Percentiles rank a stretch among this genome's conserved stretches.
phyloP scores from a whole-genome alignment of 169 alveolate species.

The Eimeria falciformis region DNA sequence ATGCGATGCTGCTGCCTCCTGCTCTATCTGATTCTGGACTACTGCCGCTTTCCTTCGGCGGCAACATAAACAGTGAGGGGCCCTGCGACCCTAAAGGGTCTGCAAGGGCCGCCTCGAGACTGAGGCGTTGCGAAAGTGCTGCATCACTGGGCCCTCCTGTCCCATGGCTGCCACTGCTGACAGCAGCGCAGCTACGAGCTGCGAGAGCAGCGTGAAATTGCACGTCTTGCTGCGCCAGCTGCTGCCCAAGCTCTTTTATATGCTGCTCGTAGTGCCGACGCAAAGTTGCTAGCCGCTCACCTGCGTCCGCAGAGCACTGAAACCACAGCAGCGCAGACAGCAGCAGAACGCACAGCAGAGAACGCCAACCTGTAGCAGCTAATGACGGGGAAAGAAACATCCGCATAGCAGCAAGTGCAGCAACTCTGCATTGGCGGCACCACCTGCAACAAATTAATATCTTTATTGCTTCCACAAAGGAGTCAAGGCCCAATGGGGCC shows the following conservation, averaged over 20 bases:
- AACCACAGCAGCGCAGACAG: not conserved
- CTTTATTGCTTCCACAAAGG: no score
- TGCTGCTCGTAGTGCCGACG: conserved; percentile 48
- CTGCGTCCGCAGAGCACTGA: conserved; percentile 51
- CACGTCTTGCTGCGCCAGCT: conserved; percentile 44
- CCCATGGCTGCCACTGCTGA: not conserved
- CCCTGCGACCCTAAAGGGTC: conserved; percentile 7
- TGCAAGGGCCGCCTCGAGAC: conserved; percentile 1
- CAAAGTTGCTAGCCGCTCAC: conserved; percentile 56
- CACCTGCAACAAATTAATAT: no score
- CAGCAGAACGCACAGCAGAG: not conserved
- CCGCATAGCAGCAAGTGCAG: no score
- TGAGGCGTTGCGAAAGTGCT: not conserved
- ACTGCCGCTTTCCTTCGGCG: not conserved
- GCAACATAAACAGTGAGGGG: not conserved
- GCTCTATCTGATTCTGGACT: not conserved
- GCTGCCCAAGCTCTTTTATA: conserved; percentile 33
- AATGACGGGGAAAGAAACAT: not conserved
- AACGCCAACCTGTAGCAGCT: not conserved
- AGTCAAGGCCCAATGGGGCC: no score
- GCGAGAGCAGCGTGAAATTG: conserved; percentile 37
- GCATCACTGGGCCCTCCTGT: not conserved
- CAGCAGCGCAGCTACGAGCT: not conserved
- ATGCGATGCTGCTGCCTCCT: not conserved
- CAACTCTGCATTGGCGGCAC: no score